Evolutionary conservation across 208 protist genomes (phyloP).

Genomic region (Leishmania amazonensis): DNA sequence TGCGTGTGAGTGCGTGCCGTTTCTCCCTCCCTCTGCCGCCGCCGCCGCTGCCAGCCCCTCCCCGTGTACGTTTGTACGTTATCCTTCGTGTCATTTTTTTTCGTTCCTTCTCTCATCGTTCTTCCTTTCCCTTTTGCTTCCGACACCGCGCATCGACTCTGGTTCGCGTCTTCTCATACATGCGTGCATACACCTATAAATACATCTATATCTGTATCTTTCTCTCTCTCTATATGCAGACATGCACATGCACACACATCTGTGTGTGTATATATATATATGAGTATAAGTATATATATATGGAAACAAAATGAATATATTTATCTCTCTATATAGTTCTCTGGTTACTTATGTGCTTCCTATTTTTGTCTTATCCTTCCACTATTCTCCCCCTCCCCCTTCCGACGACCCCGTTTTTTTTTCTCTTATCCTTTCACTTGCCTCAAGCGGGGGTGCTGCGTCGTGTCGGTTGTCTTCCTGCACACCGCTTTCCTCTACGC

Average conservation of each 20-base stretch:
- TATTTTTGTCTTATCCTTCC: background rate
- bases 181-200: background rate
- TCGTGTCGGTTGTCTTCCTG: too few relatives aligned
- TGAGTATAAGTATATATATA: background rate
- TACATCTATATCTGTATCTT: background rate
- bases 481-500: background rate
- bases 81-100: background rate
- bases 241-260: too few relatives aligned
- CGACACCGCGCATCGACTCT: background rate
- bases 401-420: background rate
- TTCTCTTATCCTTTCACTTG: background rate
- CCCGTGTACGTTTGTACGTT: background rate
- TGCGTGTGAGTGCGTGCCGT: background rate
- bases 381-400: background rate
- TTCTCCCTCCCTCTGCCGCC: background rate
- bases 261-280: background rate
- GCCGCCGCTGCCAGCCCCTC: background rate
- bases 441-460: too few relatives aligned
- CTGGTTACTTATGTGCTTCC: background rate
- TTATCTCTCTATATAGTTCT: background rate
- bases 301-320: background rate
- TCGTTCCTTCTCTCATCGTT: background rate
- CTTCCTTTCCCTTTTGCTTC: background rate
- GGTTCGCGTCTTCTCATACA: background rate
- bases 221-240: background rate